phyloP scores from a whole-genome alignment of 176 grass and related monocot genomes.

The Aegilops tauschii region DNA sequence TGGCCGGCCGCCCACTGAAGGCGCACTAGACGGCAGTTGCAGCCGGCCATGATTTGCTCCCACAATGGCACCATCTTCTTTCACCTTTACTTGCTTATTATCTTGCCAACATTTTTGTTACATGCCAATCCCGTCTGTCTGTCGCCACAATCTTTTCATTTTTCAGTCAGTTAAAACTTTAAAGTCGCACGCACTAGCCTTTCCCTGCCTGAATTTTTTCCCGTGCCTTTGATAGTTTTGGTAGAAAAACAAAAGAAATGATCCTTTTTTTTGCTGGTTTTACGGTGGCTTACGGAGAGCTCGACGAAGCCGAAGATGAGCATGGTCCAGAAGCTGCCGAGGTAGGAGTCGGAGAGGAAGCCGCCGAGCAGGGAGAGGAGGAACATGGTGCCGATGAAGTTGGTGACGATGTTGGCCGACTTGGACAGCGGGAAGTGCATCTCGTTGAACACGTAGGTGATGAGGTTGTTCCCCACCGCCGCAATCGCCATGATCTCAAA shows the following conservation, averaged over 20 bases:
- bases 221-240: not conserved
- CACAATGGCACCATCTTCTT: slow-evolving; percentile 12
- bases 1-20: slow-evolving; percentile 33
- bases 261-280: not conserved
- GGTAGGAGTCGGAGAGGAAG: slow-evolving; percentile 87
- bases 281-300: slow-evolving; percentile 54
- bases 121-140: not conserved
- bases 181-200: slow-evolving; percentile 1
- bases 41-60: slow-evolving; percentile 41
- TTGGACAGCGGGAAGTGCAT: slow-evolving; percentile 76
- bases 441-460: slow-evolving; percentile 86
- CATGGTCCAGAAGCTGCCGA: slow-evolving; percentile 94
- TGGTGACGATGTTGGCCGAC: slow-evolving; percentile 76
- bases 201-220: not conserved
- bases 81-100: slow-evolving; percentile 25
- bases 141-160: slow-evolving; percentile 18
- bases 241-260: not conserved
- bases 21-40: slow-evolving; percentile 38
- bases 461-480: slow-evolving; percentile 84
- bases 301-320: slow-evolving; percentile 82
- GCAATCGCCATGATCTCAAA: slow-evolving; percentile 92
- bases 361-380: slow-evolving; percentile 79
- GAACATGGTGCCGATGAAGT: slow-evolving; percentile 85
- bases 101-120: not conserved
- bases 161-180: slow-evolving; percentile 7